Conservation (phyloP, 2,329 filamentous ascomycete species). For the Cercospora sesami region DNA sequence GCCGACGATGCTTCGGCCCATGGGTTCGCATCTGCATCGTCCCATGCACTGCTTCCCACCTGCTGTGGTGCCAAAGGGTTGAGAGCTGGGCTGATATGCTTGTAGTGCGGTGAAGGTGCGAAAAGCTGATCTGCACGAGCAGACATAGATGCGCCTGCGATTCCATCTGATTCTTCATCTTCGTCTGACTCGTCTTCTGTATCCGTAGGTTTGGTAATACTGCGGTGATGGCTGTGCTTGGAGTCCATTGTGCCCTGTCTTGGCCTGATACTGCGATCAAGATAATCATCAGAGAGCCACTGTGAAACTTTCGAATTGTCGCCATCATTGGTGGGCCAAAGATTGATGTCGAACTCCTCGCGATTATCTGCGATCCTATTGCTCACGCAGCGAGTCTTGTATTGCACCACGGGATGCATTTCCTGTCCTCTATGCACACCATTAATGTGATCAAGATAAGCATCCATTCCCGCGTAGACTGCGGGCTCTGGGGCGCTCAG, state of each 20-base stretch:
- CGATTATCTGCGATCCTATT: conserved; percentile 41
- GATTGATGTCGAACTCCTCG: conserved; percentile 52
- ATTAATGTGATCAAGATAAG: conserved; percentile 48
- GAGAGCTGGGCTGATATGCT: not conserved
- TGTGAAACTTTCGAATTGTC: not conserved
- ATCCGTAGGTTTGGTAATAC: not conserved
- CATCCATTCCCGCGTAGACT: conserved; percentile 36
- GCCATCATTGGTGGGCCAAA: conserved; percentile 34
- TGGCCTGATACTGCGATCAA: not conserved
- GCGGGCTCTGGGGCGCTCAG: conserved; percentile 29
- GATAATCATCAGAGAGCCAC: conserved; percentile 14
- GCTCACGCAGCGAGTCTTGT: conserved; percentile 44
- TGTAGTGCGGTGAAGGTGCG: not conserved
- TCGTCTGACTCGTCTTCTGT: not conserved
- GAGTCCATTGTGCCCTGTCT: not conserved
- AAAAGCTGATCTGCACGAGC: not conserved
- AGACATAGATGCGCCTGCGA: not conserved
- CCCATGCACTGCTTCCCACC: not conserved
- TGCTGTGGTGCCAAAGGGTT: conserved; percentile 2
- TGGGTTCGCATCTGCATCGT: conserved; percentile 4
- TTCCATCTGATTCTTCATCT: not conserved
- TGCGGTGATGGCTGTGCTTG: not conserved
- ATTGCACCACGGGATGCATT: conserved; percentile 40
- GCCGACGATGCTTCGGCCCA: conserved; percentile 6
- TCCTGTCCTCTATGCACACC: conserved; percentile 36